Percentiles rank a stretch among this genome's conserved stretches.
Evolutionary conservation across 345 rosid genomes (phyloP).

Genomic region (Leavenworthia alabamica): DNA sequence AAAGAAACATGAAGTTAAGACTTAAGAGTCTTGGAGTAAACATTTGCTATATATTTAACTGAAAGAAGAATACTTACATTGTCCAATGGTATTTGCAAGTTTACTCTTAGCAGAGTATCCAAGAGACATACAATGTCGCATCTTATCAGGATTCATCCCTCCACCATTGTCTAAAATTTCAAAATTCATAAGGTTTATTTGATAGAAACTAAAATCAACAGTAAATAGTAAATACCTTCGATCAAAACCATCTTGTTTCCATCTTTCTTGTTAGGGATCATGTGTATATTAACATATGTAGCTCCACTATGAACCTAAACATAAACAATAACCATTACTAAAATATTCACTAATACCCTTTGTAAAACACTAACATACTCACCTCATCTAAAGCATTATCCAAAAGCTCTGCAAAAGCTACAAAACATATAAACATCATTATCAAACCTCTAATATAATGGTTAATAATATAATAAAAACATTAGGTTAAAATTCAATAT

Average conservation of each 20-base stretch:
- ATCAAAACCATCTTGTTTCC: conserved; percentile 59
- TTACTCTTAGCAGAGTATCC: conserved; percentile 91
- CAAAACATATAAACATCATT: conserved; percentile 4
- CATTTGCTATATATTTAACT: background rate
- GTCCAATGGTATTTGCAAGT: conserved; percentile 72
- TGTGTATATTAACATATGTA: conserved; percentile 59
- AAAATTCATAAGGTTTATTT: background rate
- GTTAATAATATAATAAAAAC: background rate
- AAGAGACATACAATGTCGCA: conserved; percentile 81
- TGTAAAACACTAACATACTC: background rate
- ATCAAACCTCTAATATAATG: background rate
- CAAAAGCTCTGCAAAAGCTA: conserved; percentile 90
- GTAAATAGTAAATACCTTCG: conserved; percentile 47
- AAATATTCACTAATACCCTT: background rate
- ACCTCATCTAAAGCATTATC: conserved; percentile 95
- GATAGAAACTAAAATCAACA: background rate
- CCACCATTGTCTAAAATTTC: conserved; percentile 79
- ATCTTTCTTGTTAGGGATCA: conserved; percentile 59
- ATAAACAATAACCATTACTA: conserved; percentile 5
- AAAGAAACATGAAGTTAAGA: background rate
- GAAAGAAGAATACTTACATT: conserved; percentile 41
- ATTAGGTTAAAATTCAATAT: background rate
- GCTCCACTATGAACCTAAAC: conserved; percentile 68
- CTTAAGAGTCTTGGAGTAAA: background rate
- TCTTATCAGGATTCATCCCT: conserved; percentile 87